Evolutionary conservation across 805 yeast genomes (phyloP).

Genomic region (Yamadazyma philogaea): DNA sequence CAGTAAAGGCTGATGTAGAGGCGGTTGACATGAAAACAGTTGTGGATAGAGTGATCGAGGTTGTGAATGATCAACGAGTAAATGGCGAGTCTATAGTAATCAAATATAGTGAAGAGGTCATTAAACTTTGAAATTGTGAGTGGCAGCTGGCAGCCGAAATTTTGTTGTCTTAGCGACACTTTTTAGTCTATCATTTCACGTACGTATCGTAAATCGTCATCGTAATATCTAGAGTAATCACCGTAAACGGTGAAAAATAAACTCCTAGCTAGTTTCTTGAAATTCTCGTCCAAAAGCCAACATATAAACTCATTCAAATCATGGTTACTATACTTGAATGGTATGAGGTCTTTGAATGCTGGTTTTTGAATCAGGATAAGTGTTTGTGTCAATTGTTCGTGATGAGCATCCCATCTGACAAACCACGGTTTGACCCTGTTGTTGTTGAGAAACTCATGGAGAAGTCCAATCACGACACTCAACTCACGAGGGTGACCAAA

Average conservation of each 20-base stretch:
- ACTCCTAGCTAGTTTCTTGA: background rate
- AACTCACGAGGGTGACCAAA: background rate
- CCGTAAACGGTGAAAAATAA: slow-evolving; percentile 12
- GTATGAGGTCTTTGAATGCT: slow-evolving; percentile 6
- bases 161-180: no score
- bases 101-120: background rate
- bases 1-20: slow-evolving; percentile 21
- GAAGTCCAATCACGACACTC: background rate
- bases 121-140: no score
- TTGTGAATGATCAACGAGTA: slow-evolving; percentile 20
- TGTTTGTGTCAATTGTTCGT: background rate
- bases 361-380: slow-evolving; percentile 6
- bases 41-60: slow-evolving; percentile 21
- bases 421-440: background rate
- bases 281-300: slow-evolving; percentile 10
- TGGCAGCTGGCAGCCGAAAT: no score
- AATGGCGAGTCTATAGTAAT: slow-evolving; percentile 27
- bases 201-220: slow-evolving; percentile 7
- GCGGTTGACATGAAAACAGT: slow-evolving; percentile 27
- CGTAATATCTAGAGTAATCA: slow-evolving; percentile 5
- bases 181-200: background rate
- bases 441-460: background rate
- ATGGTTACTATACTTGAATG: slow-evolving; percentile 9
- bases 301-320: slow-evolving; percentile 10
- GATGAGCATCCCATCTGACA: background rate